phyloP scores from a whole-genome alignment of 768 basidiomycete species.

The Leccinum ochraceum region DNA sequence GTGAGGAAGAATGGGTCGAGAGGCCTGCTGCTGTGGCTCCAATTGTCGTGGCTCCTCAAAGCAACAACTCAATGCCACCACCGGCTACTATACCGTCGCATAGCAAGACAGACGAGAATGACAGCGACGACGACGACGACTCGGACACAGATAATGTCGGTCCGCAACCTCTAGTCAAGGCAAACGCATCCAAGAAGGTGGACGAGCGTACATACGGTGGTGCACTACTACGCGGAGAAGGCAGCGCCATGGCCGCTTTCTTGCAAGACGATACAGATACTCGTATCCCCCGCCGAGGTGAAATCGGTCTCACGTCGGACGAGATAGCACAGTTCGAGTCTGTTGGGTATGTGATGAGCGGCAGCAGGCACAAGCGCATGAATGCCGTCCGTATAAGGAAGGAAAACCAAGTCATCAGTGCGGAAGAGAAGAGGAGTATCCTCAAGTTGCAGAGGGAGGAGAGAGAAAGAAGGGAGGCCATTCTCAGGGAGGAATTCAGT shows the following conservation, averaged over 20 bases:
- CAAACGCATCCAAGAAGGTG: constrained; percentile 48
- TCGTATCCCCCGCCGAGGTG: constrained; percentile 98
- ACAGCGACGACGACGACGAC: constrained; percentile 38
- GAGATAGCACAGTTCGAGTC: constrained; percentile 87
- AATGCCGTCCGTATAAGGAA: constrained; percentile 98
- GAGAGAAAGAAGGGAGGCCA: constrained; percentile 84
- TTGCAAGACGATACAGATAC: constrained; percentile 77
- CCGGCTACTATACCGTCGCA: constrained; percentile 21
- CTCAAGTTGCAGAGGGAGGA: constrained; percentile 95
- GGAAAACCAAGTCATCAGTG: constrained; percentile 99
- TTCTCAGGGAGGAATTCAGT: constrained; percentile 87
- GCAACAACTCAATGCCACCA: constrained; percentile 26
- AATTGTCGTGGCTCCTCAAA: constrained; percentile 27
- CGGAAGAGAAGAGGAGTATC: constrained; percentile 97
- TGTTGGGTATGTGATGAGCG: constrained; percentile 98
- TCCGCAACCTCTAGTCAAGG: constrained; percentile 62
- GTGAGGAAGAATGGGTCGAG: constrained; percentile 72
- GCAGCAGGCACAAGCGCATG: constrained; percentile 93
- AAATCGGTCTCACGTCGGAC: constrained; percentile 89
- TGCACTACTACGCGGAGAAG: constrained; percentile 91
- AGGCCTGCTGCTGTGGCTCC: constrained; percentile 41
- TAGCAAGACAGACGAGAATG: constrained; percentile 33
- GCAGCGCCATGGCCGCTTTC: constrained; percentile 97
- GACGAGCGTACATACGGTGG: constrained; percentile 90
- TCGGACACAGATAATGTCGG: constrained; percentile 69